A percentile compares a stretch with the other conserved stretches of the same genome.
Evolutionary conservation across 208 protist genomes (phyloP).

Genomic region (Crithidia expoeki): DNA sequence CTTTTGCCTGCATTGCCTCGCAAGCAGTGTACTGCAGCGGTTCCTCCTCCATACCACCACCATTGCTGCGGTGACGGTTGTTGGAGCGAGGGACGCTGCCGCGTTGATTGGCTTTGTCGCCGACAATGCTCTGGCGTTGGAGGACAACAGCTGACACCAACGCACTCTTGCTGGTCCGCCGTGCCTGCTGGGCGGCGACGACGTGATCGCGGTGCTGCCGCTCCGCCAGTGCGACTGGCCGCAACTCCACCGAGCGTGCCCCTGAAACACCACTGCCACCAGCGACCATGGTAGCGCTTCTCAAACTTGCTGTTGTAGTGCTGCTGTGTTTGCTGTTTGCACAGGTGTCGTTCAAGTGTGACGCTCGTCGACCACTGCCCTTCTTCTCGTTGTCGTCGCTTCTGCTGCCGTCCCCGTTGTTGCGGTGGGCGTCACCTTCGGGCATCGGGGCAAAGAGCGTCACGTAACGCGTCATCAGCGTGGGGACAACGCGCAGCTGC

Average conservation of each 20-base stretch:
- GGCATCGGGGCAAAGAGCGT: slow-evolving; percentile 49
- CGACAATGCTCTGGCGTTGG: slow-evolving; percentile 7
- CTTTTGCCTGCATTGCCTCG: slow-evolving; percentile 31
- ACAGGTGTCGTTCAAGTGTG: not conserved
- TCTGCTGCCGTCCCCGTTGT: not conserved
- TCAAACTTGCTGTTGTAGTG: not conserved
- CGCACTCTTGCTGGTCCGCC: slow-evolving; percentile 28
- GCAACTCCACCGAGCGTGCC: slow-evolving; percentile 22
- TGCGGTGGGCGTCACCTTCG: not conserved
- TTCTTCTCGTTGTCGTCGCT: not conserved
- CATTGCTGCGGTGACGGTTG: not conserved
- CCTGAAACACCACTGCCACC: not conserved
- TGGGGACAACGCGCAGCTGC: slow-evolving; percentile 41
- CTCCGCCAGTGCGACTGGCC: slow-evolving; percentile 23
- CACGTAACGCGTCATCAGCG: slow-evolving; percentile 55
- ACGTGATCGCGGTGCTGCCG: slow-evolving; percentile 34
- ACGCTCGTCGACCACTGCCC: not conserved
- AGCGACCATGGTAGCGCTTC: not conserved
- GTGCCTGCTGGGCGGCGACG: slow-evolving; percentile 28
- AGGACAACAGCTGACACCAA: slow-evolving; percentile 15
- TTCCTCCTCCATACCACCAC: not conserved
- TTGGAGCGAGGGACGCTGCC: not conserved
- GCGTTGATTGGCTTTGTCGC: not conserved
- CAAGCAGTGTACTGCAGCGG: slow-evolving; percentile 21
- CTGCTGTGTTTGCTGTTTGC: not conserved